Evolutionary conservation across 257 asterid genomes (phyloP), one percentile per base, ranked within the genome.

Genomic region (Apocynum venetum): DNA sequence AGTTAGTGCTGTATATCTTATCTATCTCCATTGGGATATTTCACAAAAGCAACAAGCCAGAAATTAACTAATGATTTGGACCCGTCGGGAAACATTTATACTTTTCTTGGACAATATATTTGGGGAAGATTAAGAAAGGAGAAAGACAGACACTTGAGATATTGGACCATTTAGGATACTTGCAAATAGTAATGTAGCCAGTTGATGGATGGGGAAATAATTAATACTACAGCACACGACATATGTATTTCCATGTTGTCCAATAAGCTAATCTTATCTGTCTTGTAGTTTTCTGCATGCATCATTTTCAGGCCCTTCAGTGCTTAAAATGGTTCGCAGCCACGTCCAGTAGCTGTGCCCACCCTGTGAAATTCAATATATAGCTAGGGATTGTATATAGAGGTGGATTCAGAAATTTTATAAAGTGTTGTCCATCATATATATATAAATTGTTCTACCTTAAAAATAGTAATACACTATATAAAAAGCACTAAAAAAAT

Each of bases 261-360:
- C 2, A 56, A 74, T 74, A 60, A 20, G 36, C 55, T 59, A 14
- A n/a, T 74, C 71, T 44, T 64, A 64, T 49, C 63, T 64, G 73
- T 64, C 64, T 64, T 38, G 73, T 47, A 25, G 49, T 76, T 47
- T 60, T 36, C 43, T 65, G 79, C 79, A 49, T 38, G 69, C 59
- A 25, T 68, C 60, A 67, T 53, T 55, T 68, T 53, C 57, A 41
- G 13, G 19, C 60, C 69, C 69, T 64, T 76, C 64, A 31, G 44
- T 38, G 63, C 73, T 76, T 52, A 68, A 36, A 63, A 17, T 76
- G 43, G 41, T 64, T 63, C 31, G 2, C 61, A 44, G 36, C 41
- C 56, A 25, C 70, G 47, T 13, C 10, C 4, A 64, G 20, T 15
- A 38, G 8, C 43, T 9, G 43, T 63, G 15, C 43, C 43, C 47